Percentiles rank a stretch among this genome's conserved stretches.
Evolutionary conservation across 2,329 filamentous ascomycete species (phyloP).

Genomic region (Sphaerulina populicola): DNA sequence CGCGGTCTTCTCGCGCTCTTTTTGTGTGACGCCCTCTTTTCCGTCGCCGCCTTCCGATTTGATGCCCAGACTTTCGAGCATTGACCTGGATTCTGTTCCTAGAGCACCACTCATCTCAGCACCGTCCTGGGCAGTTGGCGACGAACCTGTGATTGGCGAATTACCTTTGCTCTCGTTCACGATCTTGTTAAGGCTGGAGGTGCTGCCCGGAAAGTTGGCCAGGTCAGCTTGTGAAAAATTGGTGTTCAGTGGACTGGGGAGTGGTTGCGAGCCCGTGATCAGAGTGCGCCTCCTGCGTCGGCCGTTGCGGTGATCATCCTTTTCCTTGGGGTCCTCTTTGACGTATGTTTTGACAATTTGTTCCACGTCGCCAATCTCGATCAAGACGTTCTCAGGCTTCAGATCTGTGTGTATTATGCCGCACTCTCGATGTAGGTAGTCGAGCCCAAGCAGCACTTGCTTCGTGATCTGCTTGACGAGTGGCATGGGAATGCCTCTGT

Average conservation of each 20-base stretch:
- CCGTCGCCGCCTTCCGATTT: slow-evolving; percentile 30
- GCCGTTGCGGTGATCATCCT: slow-evolving; percentile 85
- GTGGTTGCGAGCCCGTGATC: slow-evolving; percentile 92
- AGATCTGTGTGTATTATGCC: slow-evolving; percentile 98
- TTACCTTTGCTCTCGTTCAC: slow-evolving; percentile 63
- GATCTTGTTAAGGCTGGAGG: slow-evolving; percentile 74
- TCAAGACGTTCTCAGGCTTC: slow-evolving; percentile 95
- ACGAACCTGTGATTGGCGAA: slow-evolving; percentile 36
- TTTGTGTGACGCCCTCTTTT: slow-evolving; percentile 49
- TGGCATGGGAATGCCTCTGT: slow-evolving; percentile 90
- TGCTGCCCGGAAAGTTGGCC: slow-evolving; percentile 48
- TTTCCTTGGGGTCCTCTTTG: slow-evolving; percentile 64
- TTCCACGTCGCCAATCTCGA: slow-evolving; percentile 97
- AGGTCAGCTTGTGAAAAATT: slow-evolving; percentile 76
- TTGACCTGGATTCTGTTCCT: slow-evolving; percentile 46
- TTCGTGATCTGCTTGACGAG: slow-evolving; percentile 98
- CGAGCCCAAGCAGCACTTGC: slow-evolving; percentile 87
- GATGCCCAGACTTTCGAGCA: slow-evolving; percentile 51
- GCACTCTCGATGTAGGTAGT: slow-evolving; percentile 95
- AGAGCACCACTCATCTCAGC: slow-evolving; percentile 50
- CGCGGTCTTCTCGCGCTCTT: slow-evolving; percentile 87
- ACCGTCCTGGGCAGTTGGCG: slow-evolving; percentile 35
- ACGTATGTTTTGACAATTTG: slow-evolving; percentile 96
- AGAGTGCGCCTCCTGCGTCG: slow-evolving; percentile 81
- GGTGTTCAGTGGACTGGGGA: slow-evolving; percentile 89